Evolutionary conservation across 2,329 filamentous ascomycete genomes (phyloP), one percentile per base, ranked within the genome.

Genomic region (Fusarium sp.): DNA sequence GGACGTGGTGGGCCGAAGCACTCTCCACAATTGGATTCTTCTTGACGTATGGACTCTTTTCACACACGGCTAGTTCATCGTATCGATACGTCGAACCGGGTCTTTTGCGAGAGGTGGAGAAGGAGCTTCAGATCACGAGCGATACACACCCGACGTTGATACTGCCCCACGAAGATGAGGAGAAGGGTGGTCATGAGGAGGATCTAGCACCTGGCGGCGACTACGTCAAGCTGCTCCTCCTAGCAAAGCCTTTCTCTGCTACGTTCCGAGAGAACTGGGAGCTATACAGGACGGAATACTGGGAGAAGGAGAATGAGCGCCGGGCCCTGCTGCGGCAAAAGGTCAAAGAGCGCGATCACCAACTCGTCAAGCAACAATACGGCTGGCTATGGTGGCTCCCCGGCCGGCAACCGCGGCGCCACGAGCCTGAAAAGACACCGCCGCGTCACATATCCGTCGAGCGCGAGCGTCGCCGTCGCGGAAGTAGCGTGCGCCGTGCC

Each of bases 181-280:
- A 93, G 72, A 85, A 83, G 68, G 88, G 88, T 19, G 91, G 92
- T 3, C 91, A 94, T 63, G 95, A 98, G 80, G 96, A 98, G 82
- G 96, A 98, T 79, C 88, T 99, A 47, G 93, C 94, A 2, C 91
- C 94, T 0, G 96, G 95, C 1, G 96, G 96, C 5, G 95, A 98
- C 83, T 93, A 96, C 79, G 92, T 99, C 76, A 96, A 97, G 82
- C 88, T 99, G 2, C 86, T 98, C 23, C 87, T 99, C 12, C 88
- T 98, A 16, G 94, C 96, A 2, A 99, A 99, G 80, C 95, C 95
- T 1, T 99, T 99, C 79, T 97, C 94, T 10, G 92, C 96, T 1
- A 94, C 94, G 52, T 99, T 99, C 79, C 89, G 96, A 25, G 95
- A 98, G 81, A 97, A 97, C 74, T 99, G 96, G 96, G 96, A 99